Conservation (phyloP, 2,329 filamentous ascomycete genomes). For the Pseudocercospora eumusae region DNA sequence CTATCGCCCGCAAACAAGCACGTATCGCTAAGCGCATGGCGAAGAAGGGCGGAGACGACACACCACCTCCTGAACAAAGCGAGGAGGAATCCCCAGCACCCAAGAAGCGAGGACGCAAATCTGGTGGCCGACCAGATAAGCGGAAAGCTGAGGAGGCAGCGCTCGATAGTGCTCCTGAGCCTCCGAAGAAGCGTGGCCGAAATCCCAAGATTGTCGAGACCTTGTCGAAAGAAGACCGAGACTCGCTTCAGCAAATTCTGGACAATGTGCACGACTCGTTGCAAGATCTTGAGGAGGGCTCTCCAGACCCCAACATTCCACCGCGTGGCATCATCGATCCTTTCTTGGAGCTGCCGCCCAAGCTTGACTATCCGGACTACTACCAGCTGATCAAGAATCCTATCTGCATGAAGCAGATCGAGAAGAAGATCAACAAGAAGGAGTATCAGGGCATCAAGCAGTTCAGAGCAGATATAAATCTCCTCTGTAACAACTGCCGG, state of each 20-base stretch:
- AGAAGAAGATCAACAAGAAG: conserved; percentile 92
- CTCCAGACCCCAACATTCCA: conserved; percentile 55
- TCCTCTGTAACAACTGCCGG: conserved; percentile 87
- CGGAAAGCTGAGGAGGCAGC: conserved; percentile 77
- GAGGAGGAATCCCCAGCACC: conserved; percentile 68
- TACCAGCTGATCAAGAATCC: conserved; percentile 89
- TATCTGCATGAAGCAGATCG: conserved; percentile 94
- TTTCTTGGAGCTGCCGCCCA: conserved; percentile 87
- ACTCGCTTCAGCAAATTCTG: conserved; percentile 76
- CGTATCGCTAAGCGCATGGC: conserved; percentile 75
- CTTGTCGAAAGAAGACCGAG: conserved; percentile 68
- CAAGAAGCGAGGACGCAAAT: conserved; percentile 82
- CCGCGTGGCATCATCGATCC: conserved; percentile 87
- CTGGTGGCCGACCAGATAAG: conserved; percentile 67
- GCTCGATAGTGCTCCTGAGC: conserved; percentile 68
- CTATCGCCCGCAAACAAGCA: conserved; percentile 84
- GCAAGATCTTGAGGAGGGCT: conserved; percentile 81
- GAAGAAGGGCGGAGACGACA: conserved; percentile 72
- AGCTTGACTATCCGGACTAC: conserved; percentile 89
- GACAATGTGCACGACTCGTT: conserved; percentile 75
- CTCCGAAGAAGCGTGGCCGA: conserved; percentile 72
- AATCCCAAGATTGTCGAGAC: conserved; percentile 68
- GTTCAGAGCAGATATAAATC: conserved; percentile 76
- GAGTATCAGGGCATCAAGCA: conserved; percentile 82
- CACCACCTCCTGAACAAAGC: conserved; percentile 77